Base-by-base conservation (phyloP, 148 eudicot genomes). In the Rhododendron ferrugineum region DNA sequence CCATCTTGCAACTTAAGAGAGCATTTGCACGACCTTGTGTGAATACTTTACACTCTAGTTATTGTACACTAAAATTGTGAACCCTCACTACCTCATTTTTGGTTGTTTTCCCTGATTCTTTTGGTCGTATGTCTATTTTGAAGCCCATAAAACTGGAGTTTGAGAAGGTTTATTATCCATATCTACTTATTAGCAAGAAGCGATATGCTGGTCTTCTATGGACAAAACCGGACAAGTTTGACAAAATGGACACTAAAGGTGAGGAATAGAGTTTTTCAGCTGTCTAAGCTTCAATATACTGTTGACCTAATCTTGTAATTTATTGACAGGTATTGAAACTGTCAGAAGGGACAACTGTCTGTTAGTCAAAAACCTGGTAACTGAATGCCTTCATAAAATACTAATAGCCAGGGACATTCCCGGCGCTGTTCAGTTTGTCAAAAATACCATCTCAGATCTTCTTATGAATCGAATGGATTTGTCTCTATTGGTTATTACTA, bases 221-320 rank as follows among this genome's bases (percentile, higher is more conserved):
- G 98, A 97, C 99, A 50, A 97, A 95, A 84, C 92, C 96, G 56
- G 91, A 79, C 76, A 94, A 97, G 85, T 92, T 89, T 89, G 99
- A 97, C 91, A 97, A 97, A 90, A 97, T 97, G 99, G 99, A 97
- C 80, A 94, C 98, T 10, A 95, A 97, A 95, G 99, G 99, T 95
- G 86, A 88, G 87, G 49, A 58, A 58, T 32, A 74, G 74, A 34
- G 37, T 72, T 64, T 77, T 42, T 40, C 4, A 34, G 74, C 37
- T 74, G 30, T 87, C 32, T 80, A 46, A 79, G 46, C 50, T 40
- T 80, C 54, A 66, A 11, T 68, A 44, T 78, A 47, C 82, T 66
- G 42, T 62, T 89, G 82, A 62, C 56, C 66, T 70, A 58, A 37
- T 72, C 85, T 85, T 50, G 62, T n/a, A 13, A 60, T 84, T 79